phyloP scores from a whole-genome alignment of 2,329 filamentous ascomycete genomes.

The Xylariaceae sp. region DNA sequence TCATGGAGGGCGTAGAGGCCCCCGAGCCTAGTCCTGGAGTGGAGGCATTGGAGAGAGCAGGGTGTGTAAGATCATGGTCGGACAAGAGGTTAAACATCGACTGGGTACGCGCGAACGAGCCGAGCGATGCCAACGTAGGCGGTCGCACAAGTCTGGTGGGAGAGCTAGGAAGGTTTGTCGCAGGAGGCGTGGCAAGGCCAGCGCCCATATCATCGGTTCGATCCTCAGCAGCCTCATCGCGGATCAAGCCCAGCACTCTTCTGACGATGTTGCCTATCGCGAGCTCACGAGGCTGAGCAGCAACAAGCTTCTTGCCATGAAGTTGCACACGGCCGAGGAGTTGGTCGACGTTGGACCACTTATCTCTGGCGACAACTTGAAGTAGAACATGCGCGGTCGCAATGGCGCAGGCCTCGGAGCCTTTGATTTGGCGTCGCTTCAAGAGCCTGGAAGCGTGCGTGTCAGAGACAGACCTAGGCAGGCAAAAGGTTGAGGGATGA shows the following conservation, averaged over 20 bases:
- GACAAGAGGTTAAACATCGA: conserved; percentile 89
- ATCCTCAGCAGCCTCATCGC: conserved; percentile 84
- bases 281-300: conserved; percentile 84
- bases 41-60: conserved; percentile 42
- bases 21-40: conserved; percentile 42
- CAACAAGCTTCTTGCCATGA: conserved; percentile 71
- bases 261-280: conserved; percentile 93
- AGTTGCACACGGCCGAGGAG: conserved; percentile 77
- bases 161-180: conserved; percentile 9
- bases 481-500: conserved; percentile 2
- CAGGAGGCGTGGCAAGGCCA: conserved; percentile 39
- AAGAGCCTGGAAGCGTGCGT: conserved; percentile 58
- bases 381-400: conserved; percentile 87
- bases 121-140: conserved; percentile 57
- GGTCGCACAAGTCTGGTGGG: conserved; percentile 40
- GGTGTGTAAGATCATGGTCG: conserved; percentile 52
- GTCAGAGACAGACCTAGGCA: conserved; percentile 4
- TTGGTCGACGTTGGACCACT: conserved; percentile 70
- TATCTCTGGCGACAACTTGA: conserved; percentile 77
- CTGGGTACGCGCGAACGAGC: conserved; percentile 62
- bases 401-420: conserved; percentile 82
- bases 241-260: conserved; percentile 82
- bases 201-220: conserved; percentile 59
- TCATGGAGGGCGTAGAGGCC: conserved; percentile 43
- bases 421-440: conserved; percentile 84